phyloP scores from a whole-genome alignment of 2,329 filamentous ascomycete genomes.

The Talaromyces marneffei region DNA sequence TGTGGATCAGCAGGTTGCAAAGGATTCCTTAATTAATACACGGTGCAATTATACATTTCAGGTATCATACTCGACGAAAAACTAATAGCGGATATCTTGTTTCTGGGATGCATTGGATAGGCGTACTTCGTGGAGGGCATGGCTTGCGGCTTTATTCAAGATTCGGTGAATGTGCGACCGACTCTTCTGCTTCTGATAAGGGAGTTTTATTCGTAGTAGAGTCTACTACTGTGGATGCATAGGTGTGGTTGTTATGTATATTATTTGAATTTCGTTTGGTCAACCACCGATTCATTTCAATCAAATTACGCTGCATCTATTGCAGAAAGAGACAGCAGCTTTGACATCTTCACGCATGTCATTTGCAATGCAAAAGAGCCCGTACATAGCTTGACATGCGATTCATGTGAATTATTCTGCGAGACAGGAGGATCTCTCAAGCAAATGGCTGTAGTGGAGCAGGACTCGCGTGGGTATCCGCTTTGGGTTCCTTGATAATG shows the following conservation, averaged over 20 bases:
- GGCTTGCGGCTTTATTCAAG: background rate
- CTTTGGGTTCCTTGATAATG: background rate
- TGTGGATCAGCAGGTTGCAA: conserved; percentile 96
- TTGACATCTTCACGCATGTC: background rate
- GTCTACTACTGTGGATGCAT: conserved; percentile 1
- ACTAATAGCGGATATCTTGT: background rate
- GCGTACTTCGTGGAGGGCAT: conserved; percentile 10
- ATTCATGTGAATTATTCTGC: background rate
- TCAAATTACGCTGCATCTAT: background rate
- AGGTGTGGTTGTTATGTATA: background rate
- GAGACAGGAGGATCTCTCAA: background rate
- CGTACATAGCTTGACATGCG: background rate
- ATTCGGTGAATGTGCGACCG: background rate
- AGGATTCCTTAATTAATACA: conserved; percentile 85
- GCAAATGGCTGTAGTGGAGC: background rate
- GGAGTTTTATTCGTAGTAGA: conserved; percentile 4
- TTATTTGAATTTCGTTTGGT: background rate
- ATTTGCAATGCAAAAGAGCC: background rate
- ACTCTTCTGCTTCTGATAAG: background rate
- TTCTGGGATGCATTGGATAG: conserved; percentile 11
- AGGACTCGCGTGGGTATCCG: background rate
- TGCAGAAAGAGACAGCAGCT: background rate
- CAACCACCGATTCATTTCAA: background rate
- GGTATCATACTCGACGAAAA: background rate
- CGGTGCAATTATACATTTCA: background rate